These are phyloP conservation scores for Acacia pycnantha DNA, from an alignment of 331 rosid species.

Conservation along the genomic window DNA sequence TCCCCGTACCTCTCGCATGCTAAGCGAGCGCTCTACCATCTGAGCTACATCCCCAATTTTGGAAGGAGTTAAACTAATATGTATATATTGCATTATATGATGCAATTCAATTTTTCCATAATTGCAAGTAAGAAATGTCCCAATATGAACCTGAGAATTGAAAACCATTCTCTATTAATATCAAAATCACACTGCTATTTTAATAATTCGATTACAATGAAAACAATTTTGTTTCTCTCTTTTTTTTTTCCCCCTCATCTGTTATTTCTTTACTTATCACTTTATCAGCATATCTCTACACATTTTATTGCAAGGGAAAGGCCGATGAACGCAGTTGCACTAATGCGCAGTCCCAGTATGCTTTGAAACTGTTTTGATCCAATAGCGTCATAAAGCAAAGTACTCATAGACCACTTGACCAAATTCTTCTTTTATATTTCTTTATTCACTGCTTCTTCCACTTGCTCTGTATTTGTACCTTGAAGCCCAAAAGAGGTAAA, in stretches of 20 bases:
- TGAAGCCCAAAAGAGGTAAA: conserved; percentile 78
- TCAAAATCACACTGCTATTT: not conserved
- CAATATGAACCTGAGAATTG: not conserved
- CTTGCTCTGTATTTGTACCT: conserved; percentile 69
- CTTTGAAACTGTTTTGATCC: conserved; percentile 3
- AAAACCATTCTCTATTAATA: not conserved
- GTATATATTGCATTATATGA: too few species aligned
- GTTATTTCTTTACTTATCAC: conserved; percentile 18
- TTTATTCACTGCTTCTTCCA: conserved; percentile 32
- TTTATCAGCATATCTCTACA: conserved; percentile 1
- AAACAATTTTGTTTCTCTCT: not conserved
- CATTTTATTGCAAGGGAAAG: not conserved
- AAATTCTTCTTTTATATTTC: not conserved
- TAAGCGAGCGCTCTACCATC: conserved; percentile 87
- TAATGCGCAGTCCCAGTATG: not conserved
- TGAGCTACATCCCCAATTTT: conserved; percentile 54
- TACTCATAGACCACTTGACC: conserved; percentile 1
- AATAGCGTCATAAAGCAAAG: not conserved
- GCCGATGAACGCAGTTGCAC: conserved; percentile 18
- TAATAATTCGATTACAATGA: not conserved
- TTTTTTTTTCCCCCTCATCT: not conserved
- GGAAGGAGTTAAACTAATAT: accelerated
- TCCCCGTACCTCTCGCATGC: conserved; percentile 86
- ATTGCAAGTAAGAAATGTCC: too few species aligned
- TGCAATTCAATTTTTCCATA: too few species aligned